Evolutionary conservation across 257 asterid species (phyloP), one percentile per base, ranked within the genome.

Genomic region (Petunia axillaris): DNA sequence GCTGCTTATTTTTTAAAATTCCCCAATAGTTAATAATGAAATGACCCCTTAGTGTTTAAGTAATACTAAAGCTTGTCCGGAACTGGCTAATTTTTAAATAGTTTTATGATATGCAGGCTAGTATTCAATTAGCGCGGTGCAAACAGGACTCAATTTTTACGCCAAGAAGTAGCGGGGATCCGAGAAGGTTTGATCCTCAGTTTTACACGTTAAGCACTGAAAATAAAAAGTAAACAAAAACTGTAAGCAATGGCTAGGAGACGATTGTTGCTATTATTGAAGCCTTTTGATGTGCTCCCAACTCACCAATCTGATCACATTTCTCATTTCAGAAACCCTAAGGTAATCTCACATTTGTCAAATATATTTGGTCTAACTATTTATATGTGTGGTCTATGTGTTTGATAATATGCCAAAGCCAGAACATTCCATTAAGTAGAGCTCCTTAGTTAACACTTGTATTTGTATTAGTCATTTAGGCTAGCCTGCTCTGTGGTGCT

Each of bases 241-340:
- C 5, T 2, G 25, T 25, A 25, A 5, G 41, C 37, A 82, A 91
- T 94, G 98, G 94, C 76, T 83, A 86, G 93, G 83, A 93, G 91
- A 88, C 90, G 97, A 80, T 85, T 95, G 79, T 82, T 95, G 86
- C 73, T 95, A 82, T 85, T 93, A 55, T 43, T 95, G 84, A 95
- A 93, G 94, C 97, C 98, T 46, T 84, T 91, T 74, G 98, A 93
- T 58, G 92, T 83, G 41, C 91, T 88, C 87, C 98, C 98, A 46
- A 84, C 89, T 73, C 83, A n/a, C 66, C 86, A 82, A 25, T 54
- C 90, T 15, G 67, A 58, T 53, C 74, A 54, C 8, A 52, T 37
- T 55, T 59, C 83, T 79, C 83, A 84, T 81, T 77, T 88, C 88
- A 85, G 83, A 87, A 91, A 87, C 87, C 85, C 85, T 25, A 91